These are phyloP conservation scores for Debaryomyces singareniensis DNA, from an alignment of 1,139 yeast genomes.

Conservation along the genomic window DNA sequence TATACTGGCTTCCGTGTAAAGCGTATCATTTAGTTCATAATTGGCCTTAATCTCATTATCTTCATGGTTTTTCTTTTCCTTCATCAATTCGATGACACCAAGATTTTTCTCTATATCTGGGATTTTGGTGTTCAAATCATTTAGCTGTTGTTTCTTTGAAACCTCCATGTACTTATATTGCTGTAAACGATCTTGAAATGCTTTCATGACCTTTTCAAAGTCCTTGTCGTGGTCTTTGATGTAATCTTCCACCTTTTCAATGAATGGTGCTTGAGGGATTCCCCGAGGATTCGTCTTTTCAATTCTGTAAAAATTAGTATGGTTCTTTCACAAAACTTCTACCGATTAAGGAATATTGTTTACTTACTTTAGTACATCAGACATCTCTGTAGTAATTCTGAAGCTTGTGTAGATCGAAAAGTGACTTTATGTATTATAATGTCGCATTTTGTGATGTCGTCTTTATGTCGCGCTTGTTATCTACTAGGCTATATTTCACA, in stretches of 20 bases:
- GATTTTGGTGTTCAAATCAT: constrained; percentile 63
- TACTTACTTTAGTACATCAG: constrained; percentile 13
- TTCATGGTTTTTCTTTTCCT: constrained; percentile 32
- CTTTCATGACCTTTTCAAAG: constrained; percentile 58
- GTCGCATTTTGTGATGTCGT: no score
- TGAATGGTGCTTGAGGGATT: constrained; percentile 93
- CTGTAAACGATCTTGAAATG: constrained; percentile 76
- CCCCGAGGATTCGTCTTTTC: constrained; percentile 77
- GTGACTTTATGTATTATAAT: no score
- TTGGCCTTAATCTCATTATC: constrained; percentile 51
- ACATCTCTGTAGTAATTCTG: not conserved
- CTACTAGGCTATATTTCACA: no score
- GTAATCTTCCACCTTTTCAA: constrained; percentile 74
- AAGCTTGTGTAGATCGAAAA: no score
- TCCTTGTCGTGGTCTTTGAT: constrained; percentile 61
- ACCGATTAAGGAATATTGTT: constrained; percentile 3
- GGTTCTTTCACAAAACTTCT: not conserved
- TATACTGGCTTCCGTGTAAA: constrained; percentile 76
- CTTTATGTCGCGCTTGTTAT: no score
- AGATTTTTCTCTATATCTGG: constrained; percentile 88
- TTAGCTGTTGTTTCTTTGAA: constrained; percentile 64
- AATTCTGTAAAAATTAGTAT: constrained; percentile 34
- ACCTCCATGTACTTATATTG: constrained; percentile 85
- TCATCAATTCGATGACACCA: constrained; percentile 60
- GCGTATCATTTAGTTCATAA: constrained; percentile 88